Base-by-base conservation (phyloP, 352 stramenopile species). In the Phytopythium sindhum region DNA sequence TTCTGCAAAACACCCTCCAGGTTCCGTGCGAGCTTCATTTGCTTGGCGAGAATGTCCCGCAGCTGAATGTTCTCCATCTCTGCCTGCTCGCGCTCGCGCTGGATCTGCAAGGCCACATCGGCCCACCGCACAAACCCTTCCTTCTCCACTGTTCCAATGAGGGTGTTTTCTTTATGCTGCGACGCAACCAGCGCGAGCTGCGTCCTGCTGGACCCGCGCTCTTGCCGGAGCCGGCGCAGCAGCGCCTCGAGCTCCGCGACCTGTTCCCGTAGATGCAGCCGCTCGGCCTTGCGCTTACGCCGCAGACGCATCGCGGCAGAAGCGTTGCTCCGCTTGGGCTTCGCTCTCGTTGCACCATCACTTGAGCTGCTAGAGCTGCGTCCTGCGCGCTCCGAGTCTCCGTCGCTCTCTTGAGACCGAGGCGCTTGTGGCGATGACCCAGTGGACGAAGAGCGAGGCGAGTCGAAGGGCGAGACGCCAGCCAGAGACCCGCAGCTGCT, bases 201-300 rank as follows among this genome's bases (percentile, higher is more conserved):
- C 23, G 45, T 52, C 10, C 45, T 21, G 45, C 6, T 52, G 45
- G 45, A 19, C 23, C 45, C 45, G n/a, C 23, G 45, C 33, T 17
- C 19, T 23, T 26, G 54, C n/a, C 39, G 54, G 6, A 60, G 37
- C 19, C 11, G 37, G 12, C 24, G 37, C 54, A 48, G 54, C 54
- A 33, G 1, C 54, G 19, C 54, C 54, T 60, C 54, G 9, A 60
- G 37, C 33, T 47, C 35, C 33, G 23, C 54, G 1, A 26, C 54
- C 29, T 60, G 54, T n/a, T 60, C 54, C 12, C 54, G 35, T 37
- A 60, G 24, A 10, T 26, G 54, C 33, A 60, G 26, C n/a, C 54
- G 54, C 37, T 60, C 54, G 1, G 54, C 54, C 54, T 60, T 60
- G n/a, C 54, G 54, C 54, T 60, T 60, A n/a, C 54, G 54, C 12